phyloP scores from a whole-genome alignment of 805 yeast species.

The Wickerhamomyces sydowiorum region DNA sequence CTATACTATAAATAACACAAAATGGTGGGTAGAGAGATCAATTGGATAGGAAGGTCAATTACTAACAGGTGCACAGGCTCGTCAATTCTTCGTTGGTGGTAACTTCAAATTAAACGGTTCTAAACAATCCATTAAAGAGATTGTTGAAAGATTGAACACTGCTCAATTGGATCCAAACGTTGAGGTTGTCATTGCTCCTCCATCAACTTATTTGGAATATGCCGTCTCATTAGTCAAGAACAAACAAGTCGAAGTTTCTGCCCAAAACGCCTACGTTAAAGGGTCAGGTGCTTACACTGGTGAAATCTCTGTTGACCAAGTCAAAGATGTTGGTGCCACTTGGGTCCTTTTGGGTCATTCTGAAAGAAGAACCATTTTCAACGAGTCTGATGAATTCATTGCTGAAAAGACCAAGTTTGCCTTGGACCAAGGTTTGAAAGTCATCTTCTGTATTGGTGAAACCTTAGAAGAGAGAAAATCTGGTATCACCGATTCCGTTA shows the following conservation, averaged over 20 bases:
- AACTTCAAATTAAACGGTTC: conserved; percentile 99
- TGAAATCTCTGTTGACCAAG: conserved; percentile 83
- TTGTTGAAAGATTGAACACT: conserved; percentile 76
- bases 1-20: background rate
- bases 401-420: conserved; percentile 96
- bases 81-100: conserved; percentile 97
- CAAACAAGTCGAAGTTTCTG: conserved; percentile 73
- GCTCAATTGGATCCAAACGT: conserved; percentile 72
- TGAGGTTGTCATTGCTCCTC: conserved; percentile 95
- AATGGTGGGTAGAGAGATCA: conserved; percentile 2
- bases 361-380: conserved; percentile 93
- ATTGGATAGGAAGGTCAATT: background rate
- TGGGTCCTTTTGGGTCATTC: conserved; percentile 98
- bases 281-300: conserved; percentile 97
- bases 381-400: conserved; percentile 84
- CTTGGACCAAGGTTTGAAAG: conserved; percentile 80
- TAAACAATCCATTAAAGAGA: conserved; percentile 73
- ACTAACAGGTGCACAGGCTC: conserved; percentile 41
- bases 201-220: conserved; percentile 83
- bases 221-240: conserved; percentile 66
- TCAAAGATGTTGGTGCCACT: conserved; percentile 85
- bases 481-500: conserved; percentile 78
- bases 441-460: conserved; percentile 97
- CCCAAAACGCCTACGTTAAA: conserved; percentile 87
- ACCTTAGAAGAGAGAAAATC: conserved; percentile 92